phyloP scores from a whole-genome alignment of 805 yeast genomes.

The Alloascoidea africana region DNA sequence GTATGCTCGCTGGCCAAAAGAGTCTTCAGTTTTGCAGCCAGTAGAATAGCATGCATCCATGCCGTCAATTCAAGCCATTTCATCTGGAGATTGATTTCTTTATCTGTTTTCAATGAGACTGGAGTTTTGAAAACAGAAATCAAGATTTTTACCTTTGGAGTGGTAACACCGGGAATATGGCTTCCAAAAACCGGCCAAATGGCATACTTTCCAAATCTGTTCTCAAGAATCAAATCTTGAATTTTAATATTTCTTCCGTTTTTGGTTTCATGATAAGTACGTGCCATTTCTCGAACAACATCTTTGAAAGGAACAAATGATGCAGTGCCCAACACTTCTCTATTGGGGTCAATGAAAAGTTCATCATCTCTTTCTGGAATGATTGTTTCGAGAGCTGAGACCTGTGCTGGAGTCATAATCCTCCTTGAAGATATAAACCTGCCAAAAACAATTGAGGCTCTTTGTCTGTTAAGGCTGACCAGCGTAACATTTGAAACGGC shows the following conservation, averaged over 20 bases:
- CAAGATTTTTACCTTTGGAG: too few relatives aligned
- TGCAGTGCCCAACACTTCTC: neutral
- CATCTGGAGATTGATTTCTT: neutral
- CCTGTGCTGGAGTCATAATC: neutral
- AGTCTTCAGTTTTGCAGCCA: too few relatives aligned
- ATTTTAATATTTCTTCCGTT: too few relatives aligned
- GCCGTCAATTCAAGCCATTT: conserved; percentile 1
- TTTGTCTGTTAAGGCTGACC: conserved; percentile 16
- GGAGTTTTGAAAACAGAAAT: too few relatives aligned
- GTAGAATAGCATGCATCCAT: neutral
- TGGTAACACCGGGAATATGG: too few relatives aligned
- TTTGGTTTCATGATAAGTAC: too few relatives aligned
- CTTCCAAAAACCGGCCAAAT: too few relatives aligned
- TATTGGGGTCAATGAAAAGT: neutral
- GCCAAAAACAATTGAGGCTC: conserved; percentile 17
- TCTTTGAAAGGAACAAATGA: too few relatives aligned
- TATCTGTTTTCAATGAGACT: neutral
- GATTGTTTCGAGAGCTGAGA: neutral
- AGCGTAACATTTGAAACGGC: conserved; percentile 19
- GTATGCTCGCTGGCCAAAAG: too few relatives aligned
- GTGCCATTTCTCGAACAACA: too few relatives aligned
- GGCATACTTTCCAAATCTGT: neutral
- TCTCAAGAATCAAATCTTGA: neutral
- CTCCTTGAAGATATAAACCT: conserved; percentile 5
- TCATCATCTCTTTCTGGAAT: conserved; percentile 1